Evolutionary conservation across 2,329 filamentous ascomycete genomes (phyloP), one percentile per base, ranked within the genome.

Genomic region (Aspergillus novoparasiticus): DNA sequence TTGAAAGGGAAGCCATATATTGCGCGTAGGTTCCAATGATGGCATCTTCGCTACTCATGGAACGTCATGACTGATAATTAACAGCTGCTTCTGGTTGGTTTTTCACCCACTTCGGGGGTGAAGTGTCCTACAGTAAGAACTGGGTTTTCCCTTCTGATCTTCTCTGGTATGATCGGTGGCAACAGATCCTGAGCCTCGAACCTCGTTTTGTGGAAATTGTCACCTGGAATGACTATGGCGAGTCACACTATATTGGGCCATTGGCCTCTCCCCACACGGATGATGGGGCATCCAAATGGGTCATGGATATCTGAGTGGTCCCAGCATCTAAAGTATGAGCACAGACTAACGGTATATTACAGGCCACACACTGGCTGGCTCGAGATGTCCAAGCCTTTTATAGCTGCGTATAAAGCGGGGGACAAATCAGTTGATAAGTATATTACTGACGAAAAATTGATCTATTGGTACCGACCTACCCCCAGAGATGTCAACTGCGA

Each of bases 391-490:
- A 80, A 81, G 63, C 84, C 84, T 1, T 86, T 82, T 67, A 85
- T 86, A 64, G 76, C 81, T 0, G 84, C 84, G 0, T 86, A 81
- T 72, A 84, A 85, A 66, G 80, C 78, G 55, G 82, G 80, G 14
- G 77, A 74, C 2, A 78, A 70, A 32, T 68, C 62, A 1, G 67
- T 71, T 11, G 64, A 70, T 43, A 62, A 65, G 16, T 81, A 81
- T 72, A 82, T 85, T 65, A 73, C 74, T 41, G 72, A 79, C 12
- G 84, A 87, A 26, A 78, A 84, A 71, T 71, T 86, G 16, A 73
- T 85, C 36, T 86, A 86, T 76, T 87, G 84, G 84, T 86, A 85
- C 72, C 80, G 84, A 1, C 84, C 83, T 2, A 84, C 81, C 1
- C 79, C 80, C 1, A 81, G 78, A 64, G 63, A 66, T 12, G 68